phyloP scores from a whole-genome alignment of 306 rosid genomes.

The Luffa aegyptiaca region DNA sequence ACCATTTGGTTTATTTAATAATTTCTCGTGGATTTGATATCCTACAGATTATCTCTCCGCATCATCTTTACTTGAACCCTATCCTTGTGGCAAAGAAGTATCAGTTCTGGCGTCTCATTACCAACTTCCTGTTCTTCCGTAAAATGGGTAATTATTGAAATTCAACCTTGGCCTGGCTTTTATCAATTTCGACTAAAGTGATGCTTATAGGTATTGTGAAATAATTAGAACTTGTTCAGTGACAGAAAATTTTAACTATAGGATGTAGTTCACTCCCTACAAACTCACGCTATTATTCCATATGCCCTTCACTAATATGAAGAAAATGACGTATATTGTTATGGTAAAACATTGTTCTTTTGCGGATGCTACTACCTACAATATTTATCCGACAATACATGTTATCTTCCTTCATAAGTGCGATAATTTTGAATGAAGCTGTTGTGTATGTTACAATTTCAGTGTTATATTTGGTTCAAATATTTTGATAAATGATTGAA shows the following conservation, averaged over 20 bases:
- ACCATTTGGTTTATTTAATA: not conserved
- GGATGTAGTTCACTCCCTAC: not conserved
- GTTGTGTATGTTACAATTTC: not conserved
- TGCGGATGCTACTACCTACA: not conserved
- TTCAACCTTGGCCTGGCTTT: not conserved
- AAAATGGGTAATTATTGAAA: constrained; percentile 57
- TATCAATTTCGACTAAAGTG: not conserved
- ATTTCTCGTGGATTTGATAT: not conserved
- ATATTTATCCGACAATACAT: not conserved
- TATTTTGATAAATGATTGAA: not conserved
- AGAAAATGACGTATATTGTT: not conserved
- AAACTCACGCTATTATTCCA: not conserved
- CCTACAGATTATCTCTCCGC: constrained; percentile 83
- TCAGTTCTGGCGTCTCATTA: constrained; percentile 85
- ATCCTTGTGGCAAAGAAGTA: constrained; percentile 72
- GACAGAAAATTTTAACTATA: not conserved
- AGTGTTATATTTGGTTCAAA: not conserved
- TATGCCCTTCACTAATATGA: not conserved
- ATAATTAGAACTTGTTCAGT: not conserved
- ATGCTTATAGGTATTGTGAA: not conserved
- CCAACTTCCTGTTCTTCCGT: constrained; percentile 86
- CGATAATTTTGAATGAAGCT: not conserved
- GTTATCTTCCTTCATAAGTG: not conserved
- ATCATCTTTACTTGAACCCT: constrained; percentile 83
- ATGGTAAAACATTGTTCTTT: not conserved